Evolutionary conservation across 106 monocot genomes (phyloP).

Genomic region (Allium sativum): DNA sequence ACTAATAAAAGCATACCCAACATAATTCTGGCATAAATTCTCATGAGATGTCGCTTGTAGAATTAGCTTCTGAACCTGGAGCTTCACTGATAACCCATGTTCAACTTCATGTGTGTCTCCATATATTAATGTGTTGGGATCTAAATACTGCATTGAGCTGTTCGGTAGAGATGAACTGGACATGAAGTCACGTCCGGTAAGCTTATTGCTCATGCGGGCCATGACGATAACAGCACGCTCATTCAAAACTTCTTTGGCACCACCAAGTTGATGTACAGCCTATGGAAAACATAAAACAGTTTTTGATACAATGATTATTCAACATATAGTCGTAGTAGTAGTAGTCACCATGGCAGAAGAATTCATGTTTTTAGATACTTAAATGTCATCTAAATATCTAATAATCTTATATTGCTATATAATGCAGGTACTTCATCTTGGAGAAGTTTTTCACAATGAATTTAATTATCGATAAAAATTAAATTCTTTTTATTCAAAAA

Average conservation of each 20-base stretch:
- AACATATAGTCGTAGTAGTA: no score
- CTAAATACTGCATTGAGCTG: slow-evolving; percentile 35
- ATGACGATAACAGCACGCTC: slow-evolving; percentile 87
- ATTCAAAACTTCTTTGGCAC: slow-evolving; percentile 91
- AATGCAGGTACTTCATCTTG: no score
- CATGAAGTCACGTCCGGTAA: slow-evolving; percentile 74
- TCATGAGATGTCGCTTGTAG: slow-evolving; percentile 76
- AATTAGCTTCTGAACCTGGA: slow-evolving; percentile 80
- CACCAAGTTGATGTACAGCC: slow-evolving; percentile 91
- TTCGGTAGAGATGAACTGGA: slow-evolving; percentile 32
- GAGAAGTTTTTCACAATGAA: no score
- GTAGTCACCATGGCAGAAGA: no score
- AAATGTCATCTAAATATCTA: no score
- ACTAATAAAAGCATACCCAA: slow-evolving; percentile 52
- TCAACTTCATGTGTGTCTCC: slow-evolving; percentile 62
- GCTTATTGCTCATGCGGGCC: slow-evolving; percentile 88
- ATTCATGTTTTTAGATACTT: no score
- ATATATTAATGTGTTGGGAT: slow-evolving; percentile 26
- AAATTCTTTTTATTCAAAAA: no score
- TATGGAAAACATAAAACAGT: slow-evolving; percentile 2
- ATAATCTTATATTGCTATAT: no score
- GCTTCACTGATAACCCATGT: slow-evolving; percentile 64
- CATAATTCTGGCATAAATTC: slow-evolving; percentile 90
- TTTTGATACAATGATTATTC: no score
- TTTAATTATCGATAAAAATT: no score